Base-by-base conservation (phyloP, 1,284 basidiomycete genomes). In the Trametes versicolor region DNA sequence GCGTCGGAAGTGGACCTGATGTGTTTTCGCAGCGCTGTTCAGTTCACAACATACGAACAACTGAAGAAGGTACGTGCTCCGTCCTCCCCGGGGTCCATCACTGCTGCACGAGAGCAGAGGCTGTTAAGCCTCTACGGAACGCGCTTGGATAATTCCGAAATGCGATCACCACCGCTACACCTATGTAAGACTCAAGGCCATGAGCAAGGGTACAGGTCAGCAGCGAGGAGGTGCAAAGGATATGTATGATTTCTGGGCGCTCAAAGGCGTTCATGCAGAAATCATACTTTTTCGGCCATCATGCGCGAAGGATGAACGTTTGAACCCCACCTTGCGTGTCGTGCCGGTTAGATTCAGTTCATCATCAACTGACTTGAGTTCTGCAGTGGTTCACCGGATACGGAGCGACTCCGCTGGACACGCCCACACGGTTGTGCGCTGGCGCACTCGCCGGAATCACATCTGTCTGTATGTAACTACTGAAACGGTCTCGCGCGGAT, bases 381-480 rank as follows among this genome's bases (percentile, higher is more conserved):
- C 37, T 63, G n/a, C 70, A 93, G 92, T 86, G 85, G 80, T 90
- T 94, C 76, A 91, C 91, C 36, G 73, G 75, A 49, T 81, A 87
- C 72, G 91, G 93, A 10, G 82, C 88, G 43, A 88, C 81, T 73
- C 85, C 90, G 68, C 83, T 98, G 13, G 94, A 96, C 76, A 96
- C 95, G 37, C 90, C 92, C 1, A 90, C 91, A 65, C 86, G 96
- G 55, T 82, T 98, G 43, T 82, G 87, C 0, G 90, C 93, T 53
- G 96, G 96, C 69, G 96, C 95, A 4, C 80, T 97, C 4, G 96
- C 96, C 43, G 96, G 96, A 27, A 93, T 97, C 65, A 93, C 94
- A 10, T 95, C 94, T 68, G 96, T 76, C 43, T 76, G 74, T 76
- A 57, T 60, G 75, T 74, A 48, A 41, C 3, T 19, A 19, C 41